Conservation (phyloP, 768 basidiomycete species). For the Mycena rosella region DNA sequence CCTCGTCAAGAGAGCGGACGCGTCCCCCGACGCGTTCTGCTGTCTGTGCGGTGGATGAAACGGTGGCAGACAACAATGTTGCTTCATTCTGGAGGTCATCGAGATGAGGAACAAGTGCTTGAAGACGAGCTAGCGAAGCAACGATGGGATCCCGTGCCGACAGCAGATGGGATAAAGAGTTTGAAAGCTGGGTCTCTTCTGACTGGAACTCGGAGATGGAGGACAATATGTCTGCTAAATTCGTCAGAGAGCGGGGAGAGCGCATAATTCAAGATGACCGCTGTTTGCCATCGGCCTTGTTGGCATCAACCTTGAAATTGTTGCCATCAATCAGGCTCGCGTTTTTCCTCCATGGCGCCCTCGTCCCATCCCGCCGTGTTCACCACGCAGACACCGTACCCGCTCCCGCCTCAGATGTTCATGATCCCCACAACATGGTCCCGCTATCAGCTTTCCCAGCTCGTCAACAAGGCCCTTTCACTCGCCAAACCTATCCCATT, state of each 20-base stretch:
- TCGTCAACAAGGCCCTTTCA: slow-evolving; percentile 93
- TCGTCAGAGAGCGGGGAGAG: slow-evolving; percentile 61
- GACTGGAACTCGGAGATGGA: slow-evolving; percentile 81
- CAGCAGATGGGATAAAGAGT: slow-evolving; percentile 77
- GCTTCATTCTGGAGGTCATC: slow-evolving; percentile 75
- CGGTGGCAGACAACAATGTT: slow-evolving; percentile 63
- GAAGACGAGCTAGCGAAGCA: slow-evolving; percentile 70
- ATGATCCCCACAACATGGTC: slow-evolving; percentile 93
- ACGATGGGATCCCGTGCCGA: slow-evolving; percentile 76
- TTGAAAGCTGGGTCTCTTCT: slow-evolving; percentile 82
- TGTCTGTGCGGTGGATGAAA: slow-evolving; percentile 80
- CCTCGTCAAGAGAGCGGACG: slow-evolving; percentile 90
- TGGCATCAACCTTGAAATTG: too few species aligned
- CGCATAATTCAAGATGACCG: slow-evolving; percentile 17
- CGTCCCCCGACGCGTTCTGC: slow-evolving; percentile 93
- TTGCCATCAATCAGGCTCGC: too few species aligned
- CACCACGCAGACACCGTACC: slow-evolving; percentile 78
- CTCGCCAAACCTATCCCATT: slow-evolving; percentile 85
- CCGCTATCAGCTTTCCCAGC: slow-evolving; percentile 96
- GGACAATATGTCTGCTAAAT: slow-evolving; percentile 77
- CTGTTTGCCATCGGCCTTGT: neutral
- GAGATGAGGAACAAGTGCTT: slow-evolving; percentile 70
- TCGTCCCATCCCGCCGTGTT: slow-evolving; percentile 68
- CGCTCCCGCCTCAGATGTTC: slow-evolving; percentile 89
- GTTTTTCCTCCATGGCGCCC: slow-evolving; percentile 27